Evolutionary conservation across 1,139 yeast species (phyloP), one percentile per base, ranked within the genome.

Genomic region (Yamadazyma dushanensis): DNA sequence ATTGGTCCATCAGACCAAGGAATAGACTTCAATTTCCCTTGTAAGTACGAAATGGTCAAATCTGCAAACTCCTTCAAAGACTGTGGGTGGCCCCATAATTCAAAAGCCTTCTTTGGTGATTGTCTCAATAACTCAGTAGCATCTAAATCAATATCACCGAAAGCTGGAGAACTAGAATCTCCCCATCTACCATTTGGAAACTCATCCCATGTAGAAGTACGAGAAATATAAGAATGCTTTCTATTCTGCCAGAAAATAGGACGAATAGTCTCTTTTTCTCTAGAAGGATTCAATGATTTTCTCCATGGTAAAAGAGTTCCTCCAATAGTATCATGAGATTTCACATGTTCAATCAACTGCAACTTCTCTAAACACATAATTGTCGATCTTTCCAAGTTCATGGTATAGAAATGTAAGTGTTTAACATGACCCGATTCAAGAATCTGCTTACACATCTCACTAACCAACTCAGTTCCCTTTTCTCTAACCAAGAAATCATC

Each of bases 231-330:
- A 15, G 95, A 83, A 60, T 85, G 86, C 56, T 90, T 90, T 66
- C 97, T 79, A 61, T 89, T 85, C 59, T 87, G 87, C 98, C 97
- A 92, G 60, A 90, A 90, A 47, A 92, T 90, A 13, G 98, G 98
- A 52, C 97, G 79, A 35, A 90, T 89, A 16, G 84, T 69, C 59
- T 90, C 97, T 46, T 83, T 81, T 39, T 78, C 76, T 61, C 97
- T 76, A 45, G 78, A 80, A 36, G 95, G 90, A 45, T 86, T 85
- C 47, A 89, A 71, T 2, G 95, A 86, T 59, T 85, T 86, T 60
- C 96, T 76, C 97, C 97, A 89, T 15, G 96, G 96, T 50, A 86
- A 59, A 31, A 61, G 64, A 17, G 61, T 61, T 5, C 66, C 68
- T 22, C 70, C 71, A 39, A 62, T 61, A 10, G 60, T 55, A 17